Evolutionary conservation across 495 filamentous ascomycete species (phyloP), one percentile per base, ranked within the genome.

Genomic region (Aspergillus indologenus): DNA sequence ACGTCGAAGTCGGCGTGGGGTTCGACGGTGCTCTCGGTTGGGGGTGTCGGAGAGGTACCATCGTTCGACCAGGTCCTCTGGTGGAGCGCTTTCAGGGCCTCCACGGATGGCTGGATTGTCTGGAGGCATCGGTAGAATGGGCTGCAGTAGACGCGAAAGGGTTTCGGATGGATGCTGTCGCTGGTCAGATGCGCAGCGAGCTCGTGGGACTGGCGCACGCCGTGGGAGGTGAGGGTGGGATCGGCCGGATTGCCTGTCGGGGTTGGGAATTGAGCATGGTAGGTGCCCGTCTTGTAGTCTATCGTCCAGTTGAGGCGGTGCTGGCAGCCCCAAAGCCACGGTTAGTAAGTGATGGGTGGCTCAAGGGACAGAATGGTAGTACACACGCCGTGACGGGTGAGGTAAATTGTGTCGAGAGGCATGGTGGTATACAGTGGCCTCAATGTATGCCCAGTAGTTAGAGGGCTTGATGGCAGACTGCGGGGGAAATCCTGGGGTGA

Each of bases 81-180:
- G n/a, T 69, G 65, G 50, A 54, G 53, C 56, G 70, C 63, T 50
- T 73, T 76, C 59, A 87, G 71, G 24, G 70, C 69, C 60, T 86
- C 80, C 12, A 90, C 81, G 21, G 84, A 82, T 0, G 92, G 92
- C 53, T 74, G 68, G 45, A 97, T 82, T 0, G 94, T 98, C 71
- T 97, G 90, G 19, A 98, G 75, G 69, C 94, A 98, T 54, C 94
- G 84, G 71, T 96, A 98, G 67, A 92, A 97, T 15, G 91, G 90
- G 60, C 86, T 90, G 15, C 81, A 87, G 76, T 96, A 97, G 64
- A 97, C 75, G 2, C 75, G 64, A 45, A 75, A 78, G n/a, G 76
- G 76, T 54, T 84, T 80, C 22, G 92, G 87, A 34, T 86, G 81
- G 12, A 91, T 88, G 21, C 85, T 69, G 5, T 87, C 66, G 4